These are phyloP conservation scores for Amanita muscaria DNA, from an alignment of 768 basidiomycete species.

Conservation along the genomic window DNA sequence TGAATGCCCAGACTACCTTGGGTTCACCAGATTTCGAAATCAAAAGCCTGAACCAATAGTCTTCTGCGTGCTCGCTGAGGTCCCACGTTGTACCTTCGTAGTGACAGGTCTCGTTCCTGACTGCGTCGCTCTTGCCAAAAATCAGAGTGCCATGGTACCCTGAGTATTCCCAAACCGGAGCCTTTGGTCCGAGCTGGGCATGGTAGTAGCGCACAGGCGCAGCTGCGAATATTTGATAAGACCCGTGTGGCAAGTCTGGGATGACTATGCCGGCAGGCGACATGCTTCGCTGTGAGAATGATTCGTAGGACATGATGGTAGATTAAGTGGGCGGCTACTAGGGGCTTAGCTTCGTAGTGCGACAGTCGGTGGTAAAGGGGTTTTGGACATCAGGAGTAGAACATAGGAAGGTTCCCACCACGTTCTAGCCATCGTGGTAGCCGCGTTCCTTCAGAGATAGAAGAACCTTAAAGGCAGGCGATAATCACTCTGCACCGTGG, in stretches of 20 bases:
- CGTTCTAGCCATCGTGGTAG: constrained; percentile 2
- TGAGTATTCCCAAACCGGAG: constrained; percentile 49
- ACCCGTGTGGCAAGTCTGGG: constrained; percentile 25
- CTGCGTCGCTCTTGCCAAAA: constrained; percentile 38
- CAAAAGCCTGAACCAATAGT: constrained; percentile 57
- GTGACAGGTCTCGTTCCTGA: constrained; percentile 13
- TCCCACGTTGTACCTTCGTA: not conserved
- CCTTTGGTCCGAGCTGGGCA: constrained; percentile 39
- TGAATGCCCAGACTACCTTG: constrained; percentile 62
- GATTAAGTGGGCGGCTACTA: too few species aligned
- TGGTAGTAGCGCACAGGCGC: constrained; percentile 56
- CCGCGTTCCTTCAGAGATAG: constrained; percentile 8
- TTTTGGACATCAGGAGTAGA: not conserved
- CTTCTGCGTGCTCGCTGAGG: not conserved
- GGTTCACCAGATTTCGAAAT: constrained; percentile 37
- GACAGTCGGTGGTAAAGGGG: not conserved
- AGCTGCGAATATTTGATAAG: constrained; percentile 41
- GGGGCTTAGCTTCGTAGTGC: too few species aligned
- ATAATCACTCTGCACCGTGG: too few species aligned
- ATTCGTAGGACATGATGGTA: not conserved
- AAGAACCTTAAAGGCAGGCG: not conserved
- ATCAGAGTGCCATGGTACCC: constrained; percentile 51
- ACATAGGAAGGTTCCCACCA: not conserved
- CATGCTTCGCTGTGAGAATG: not conserved
- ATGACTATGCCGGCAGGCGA: not conserved